Conservation (phyloP, 305 asterid species). For the Fraxinus sp. region DNA sequence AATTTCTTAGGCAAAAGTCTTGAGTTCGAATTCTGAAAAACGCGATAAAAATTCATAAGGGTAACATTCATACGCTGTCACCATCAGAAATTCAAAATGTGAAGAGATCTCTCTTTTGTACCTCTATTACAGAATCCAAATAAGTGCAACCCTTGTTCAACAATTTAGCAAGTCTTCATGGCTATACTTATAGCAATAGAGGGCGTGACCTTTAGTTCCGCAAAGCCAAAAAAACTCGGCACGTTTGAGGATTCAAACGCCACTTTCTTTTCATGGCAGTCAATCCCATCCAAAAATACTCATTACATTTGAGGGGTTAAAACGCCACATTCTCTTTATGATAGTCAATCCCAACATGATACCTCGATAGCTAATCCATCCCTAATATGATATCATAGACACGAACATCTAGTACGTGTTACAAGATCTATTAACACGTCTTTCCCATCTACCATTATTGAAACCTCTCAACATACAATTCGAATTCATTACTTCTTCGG, state of each 20-base stretch:
- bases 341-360: neutral
- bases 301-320: neutral
- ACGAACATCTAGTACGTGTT: neutral
- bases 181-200: neutral
- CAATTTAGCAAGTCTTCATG: neutral
- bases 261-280: neutral
- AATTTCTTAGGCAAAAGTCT: neutral
- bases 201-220: neutral
- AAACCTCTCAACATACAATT: neutral
- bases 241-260: neutral
- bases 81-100: neutral
- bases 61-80: neutral
- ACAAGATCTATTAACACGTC: neutral
- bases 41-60: neutral
- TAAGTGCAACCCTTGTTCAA: neutral
- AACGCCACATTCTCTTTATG: neutral
- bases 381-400: neutral
- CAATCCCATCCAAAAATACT: neutral
- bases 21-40: no score
- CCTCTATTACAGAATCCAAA: neutral
- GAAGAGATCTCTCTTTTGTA: neutral
- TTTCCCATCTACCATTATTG: neutral
- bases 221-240: neutral
- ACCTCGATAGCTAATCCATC: neutral
- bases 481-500: neutral